Evolutionary conservation across 2,329 filamentous ascomycete species (phyloP), one percentile per base, ranked within the genome.

Genomic region (Exophiala aquamarina): DNA sequence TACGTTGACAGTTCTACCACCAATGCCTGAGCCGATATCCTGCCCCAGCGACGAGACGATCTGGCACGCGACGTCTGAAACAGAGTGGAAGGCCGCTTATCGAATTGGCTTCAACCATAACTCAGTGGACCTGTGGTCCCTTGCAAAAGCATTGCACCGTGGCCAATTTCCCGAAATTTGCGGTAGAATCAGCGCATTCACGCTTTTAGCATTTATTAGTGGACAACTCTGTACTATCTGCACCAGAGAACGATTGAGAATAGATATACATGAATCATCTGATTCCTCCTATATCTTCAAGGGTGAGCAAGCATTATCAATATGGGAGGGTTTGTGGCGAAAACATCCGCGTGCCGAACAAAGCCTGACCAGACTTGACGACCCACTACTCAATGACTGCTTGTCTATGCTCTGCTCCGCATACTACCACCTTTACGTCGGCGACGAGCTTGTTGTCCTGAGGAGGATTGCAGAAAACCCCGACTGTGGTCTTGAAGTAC

Each of bases 341-440:
- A 32, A 29, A 19, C 48, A 50, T 23, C 48, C 48, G 13, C 48
- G 29, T 2, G 43, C 48, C 9, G 36, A 47, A 26, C 21, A 37
- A 17, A 39, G 15, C 20, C 28, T 31, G 5, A 47, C 29, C 2
- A 41, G 33, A 31, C 23, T 34, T 19, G 48, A 36, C 13, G 37
- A 47, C 18, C 42, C 43, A 9, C 23, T 50, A 3, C 17, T 50
- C 14, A 34, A 34, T 18, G 48, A 50, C 31, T 50, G 48, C 19
- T 26, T 47, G 32, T 41, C 31, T 5, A n/a, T 47, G 21, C 48
- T 47, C 13, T 15, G 48, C 10, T 47, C 48, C 4, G 42, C 48
- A 5, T 46, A 50, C 32, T 42, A 36, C 23, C 48, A 50, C 28
- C 43, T 50, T 4, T 50, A 50, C 38, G 15, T 50, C 8, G 37